Base-by-base conservation (phyloP, 345 rosid species). In the Trapa incisa region DNA sequence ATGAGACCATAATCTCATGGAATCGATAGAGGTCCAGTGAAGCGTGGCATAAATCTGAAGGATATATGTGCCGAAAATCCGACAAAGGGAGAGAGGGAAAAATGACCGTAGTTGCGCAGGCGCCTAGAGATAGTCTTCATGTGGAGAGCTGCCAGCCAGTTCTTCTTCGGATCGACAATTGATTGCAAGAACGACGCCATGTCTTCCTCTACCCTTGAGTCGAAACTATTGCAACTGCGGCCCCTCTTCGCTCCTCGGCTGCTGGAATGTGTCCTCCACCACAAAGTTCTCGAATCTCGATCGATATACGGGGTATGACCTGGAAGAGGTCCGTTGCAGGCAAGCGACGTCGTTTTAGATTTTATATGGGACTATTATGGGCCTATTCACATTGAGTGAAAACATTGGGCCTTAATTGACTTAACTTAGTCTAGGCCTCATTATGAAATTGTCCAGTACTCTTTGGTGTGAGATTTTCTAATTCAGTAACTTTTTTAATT, bases 81-180 rank as follows among this genome's bases (percentile, higher is more conserved):
- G 7, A 6, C 45, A 37, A 45, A 41, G 39, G 45, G 61, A 54
- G 64, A 54, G 37, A 15, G 43, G 15, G 67, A 71, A 48, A 61
- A 37, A 68, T 11, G 60, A 89, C 98, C 98, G 71, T 81, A 86
- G 65, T 22, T 79, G 63, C 84, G 82, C 43, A 92, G 98, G 75
- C 97, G 96, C 14, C 65, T 74, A 47, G 89, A 74, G 64, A 93
- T 0, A 16, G 93, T 1, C 61, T 90, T 88, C 97, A 79, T 85
- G 81, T 93, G 97, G 74, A n/a, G 67, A 22, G 67, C 67, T 6
- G 67, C 67, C 14, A 65, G 15, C 67, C 67, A 65, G 52, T 65
- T 65, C 53, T 65, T 65, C 67, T 65, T 65, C 67, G 67, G 67
- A 42, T 65, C 67, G 52, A 65, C 12, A n/a, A 65, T 22, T 32